Conservation (phyloP, 257 asterid species). For the Solanum lycopersicoides region DNA sequence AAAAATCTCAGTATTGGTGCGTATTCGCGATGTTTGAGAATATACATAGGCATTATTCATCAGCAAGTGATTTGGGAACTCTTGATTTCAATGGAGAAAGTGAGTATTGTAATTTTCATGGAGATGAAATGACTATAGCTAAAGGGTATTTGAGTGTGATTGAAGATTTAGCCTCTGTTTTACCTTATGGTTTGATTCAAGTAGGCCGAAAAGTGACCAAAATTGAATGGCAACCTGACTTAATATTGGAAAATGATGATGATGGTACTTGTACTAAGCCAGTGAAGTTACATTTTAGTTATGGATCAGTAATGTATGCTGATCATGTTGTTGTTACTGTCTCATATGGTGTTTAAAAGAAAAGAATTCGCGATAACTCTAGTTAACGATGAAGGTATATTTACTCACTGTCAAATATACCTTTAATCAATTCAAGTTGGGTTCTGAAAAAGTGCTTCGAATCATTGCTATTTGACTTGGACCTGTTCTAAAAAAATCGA, state of each 20-base stretch:
- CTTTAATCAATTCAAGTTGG: not conserved
- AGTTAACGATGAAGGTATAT: no score
- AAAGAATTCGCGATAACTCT: not conserved
- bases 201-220: constrained; percentile 36
- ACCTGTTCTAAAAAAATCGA: no score
- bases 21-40: constrained; percentile 78
- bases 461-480: no score
- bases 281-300: constrained; percentile 55
- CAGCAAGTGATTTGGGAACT: constrained; percentile 43
- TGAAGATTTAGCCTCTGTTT: constrained; percentile 46
- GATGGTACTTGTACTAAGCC: constrained; percentile 10
- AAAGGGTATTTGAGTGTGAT: constrained; percentile 28
- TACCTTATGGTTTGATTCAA: constrained; percentile 61
- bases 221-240: constrained; percentile 47
- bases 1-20: constrained; percentile 6
- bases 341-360: constrained; percentile 68
- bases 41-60: constrained; percentile 58
- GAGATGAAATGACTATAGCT: constrained; percentile 44
- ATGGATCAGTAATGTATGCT: constrained; percentile 45
- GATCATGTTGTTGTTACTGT: constrained; percentile 81
- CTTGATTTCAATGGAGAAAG: constrained; percentile 70
- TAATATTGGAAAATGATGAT: not conserved
- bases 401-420: not conserved
- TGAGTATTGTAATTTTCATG: constrained; percentile 61
- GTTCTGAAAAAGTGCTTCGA: not conserved